Evolutionary conservation across 2,329 filamentous ascomycete genomes (phyloP), one percentile per base, ranked within the genome.

Genomic region (Zasmidium cellare): DNA sequence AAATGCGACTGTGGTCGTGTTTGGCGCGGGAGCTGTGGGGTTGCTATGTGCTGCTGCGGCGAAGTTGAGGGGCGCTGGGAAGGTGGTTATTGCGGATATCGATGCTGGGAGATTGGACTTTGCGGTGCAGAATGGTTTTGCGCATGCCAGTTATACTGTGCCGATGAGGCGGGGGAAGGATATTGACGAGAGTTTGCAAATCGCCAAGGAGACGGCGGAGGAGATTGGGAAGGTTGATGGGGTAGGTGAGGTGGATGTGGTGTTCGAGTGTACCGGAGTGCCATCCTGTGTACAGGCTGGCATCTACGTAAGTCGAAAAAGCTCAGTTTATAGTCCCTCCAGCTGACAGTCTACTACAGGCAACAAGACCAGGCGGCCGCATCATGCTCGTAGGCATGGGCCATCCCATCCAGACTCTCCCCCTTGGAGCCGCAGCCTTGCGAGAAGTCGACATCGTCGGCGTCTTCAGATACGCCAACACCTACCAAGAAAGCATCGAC

Each of bases 351-450:
- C 11, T 11, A 11, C 24, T n/a, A 3, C 47, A 79, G 77, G 73
- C 87, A 2, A 87, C 88, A 9, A 81, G 81, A 57, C 81, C 88
- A 0, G 89, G 89, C 23, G 89, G 89, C 18, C 87, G 87, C 66
- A 80, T 91, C 50, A 82, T 92, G 72, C 86, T 92, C 72, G 88
- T 92, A 22, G 89, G 89, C 53, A 92, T 92, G 89, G 89, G 89
- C 38, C 89, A 84, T 3, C 88, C 89, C 0, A 83, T 91, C 53
- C 88, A 91, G 72, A 91, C 87, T 0, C 79, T 92, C 1, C 88
- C 88, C 1, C 77, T 92, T 47, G 89, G 86, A 7, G 86, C 87
- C 3, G 88, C 88, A 2, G 87, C 89, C 41, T 77, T 91, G 24
- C 83, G 88, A 38, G 89, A 92, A 75, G 86, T 92, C 46, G 89